Percentiles rank a stretch among this genome's conserved stretches.
These are phyloP conservation scores for Phytopythium aichiense DNA, from an alignment of 352 stramenopile species.

Conservation along the genomic window DNA sequence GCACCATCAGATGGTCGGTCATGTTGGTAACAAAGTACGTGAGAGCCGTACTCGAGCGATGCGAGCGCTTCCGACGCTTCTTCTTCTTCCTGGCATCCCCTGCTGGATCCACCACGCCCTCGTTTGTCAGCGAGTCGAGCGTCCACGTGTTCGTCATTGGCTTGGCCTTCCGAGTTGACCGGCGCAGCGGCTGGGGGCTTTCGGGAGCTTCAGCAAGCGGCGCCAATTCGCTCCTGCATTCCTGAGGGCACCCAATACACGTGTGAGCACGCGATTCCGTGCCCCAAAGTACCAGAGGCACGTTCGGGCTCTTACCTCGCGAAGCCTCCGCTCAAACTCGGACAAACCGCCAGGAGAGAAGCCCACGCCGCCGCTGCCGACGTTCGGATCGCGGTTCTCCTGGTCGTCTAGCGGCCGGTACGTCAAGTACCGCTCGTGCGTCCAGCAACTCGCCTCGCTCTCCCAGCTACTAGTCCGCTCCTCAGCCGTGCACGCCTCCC, in stretches of 20 bases:
- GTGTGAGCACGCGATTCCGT: no score
- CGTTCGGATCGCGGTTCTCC: neutral
- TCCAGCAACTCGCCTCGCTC: neutral
- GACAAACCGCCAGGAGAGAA: neutral
- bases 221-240: neutral
- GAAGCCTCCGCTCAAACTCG: no score
- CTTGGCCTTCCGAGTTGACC: neutral
- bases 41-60: neutral
- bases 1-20: neutral
- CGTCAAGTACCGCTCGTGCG: neutral
- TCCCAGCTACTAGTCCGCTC: neutral
- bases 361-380: no score
- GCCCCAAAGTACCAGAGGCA: no score
- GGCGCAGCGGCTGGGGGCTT: neutral
- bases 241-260: neutral
- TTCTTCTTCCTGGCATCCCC: neutral
- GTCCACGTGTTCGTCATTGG: constrained; percentile 21
- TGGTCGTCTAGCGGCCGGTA: neutral
- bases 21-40: neutral
- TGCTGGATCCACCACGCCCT: neutral
- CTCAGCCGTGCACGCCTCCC: neutral
- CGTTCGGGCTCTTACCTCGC: neutral
- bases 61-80: neutral
- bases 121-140: constrained; percentile 12
- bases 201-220: neutral